Evolutionary conservation across 352 stramenopile genomes (phyloP), one percentile per base, ranked within the genome.

Genomic region (Pythium biforme): DNA sequence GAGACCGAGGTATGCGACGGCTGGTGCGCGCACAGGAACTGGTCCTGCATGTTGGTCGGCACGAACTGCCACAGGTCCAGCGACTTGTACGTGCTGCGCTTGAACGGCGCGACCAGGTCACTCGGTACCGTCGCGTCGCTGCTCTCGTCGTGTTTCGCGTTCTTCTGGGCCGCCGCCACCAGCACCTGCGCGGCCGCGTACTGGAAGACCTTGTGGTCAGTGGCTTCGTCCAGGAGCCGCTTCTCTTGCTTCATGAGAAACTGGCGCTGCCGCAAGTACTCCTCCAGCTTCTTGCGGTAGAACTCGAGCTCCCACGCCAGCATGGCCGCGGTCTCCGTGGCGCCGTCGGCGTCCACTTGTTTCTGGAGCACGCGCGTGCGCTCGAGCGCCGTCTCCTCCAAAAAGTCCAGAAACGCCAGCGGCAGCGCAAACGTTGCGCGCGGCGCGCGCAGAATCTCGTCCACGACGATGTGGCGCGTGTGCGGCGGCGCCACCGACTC

Each of bases 31-130:
- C 72, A 86, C 1, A 92, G 58, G 53, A 89, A 92, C 65, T 92
- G 83, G 56, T 92, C 75, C 66, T 95, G 86, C 82, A 95, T 90
- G 70, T 95, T 95, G 19, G 86, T 95, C 0, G 86, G 77, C 14
- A 95, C 34, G 43, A 85, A 89, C 55, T 92, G 81, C 86, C 86
- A 95, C 27, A 86, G 51, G 19, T 90, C 81, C 14, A 90, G 65
- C 34, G 74, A 89, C 55, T 93, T 92, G 76, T 81, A 91, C 57
- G 84, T 93, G 72, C 86, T 95, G 43, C 82, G 79, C 68, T 92
- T 92, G 72, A 95, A 95, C 14, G 83, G 81, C 9, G 81, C 75
- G 17, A 84, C 54, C 12, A 79, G 3, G 74, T 59, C 12, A 43
- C 41, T 22, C 14, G n/a, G 22, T 15, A 7, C 14, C 17, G 12